phyloP scores from a whole-genome alignment of 2,329 filamentous ascomycete species.

The Fusarium lateritium region DNA sequence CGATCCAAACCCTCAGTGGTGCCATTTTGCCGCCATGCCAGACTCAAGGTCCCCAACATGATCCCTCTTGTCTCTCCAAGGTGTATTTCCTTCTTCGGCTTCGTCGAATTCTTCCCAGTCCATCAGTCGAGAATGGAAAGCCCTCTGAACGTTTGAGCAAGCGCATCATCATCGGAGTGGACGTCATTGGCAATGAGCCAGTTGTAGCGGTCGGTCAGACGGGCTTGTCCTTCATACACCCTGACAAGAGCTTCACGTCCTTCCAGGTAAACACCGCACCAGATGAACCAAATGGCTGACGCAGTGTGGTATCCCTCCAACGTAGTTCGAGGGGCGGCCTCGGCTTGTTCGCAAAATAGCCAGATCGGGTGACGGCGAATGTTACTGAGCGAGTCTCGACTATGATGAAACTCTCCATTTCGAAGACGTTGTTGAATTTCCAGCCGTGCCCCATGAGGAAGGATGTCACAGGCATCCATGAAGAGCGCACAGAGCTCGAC shows the following conservation, averaged over 20 bases:
- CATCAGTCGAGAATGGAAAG: too few relatives aligned
- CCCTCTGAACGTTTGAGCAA: neutral
- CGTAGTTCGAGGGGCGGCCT: neutral
- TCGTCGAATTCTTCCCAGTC: too few relatives aligned
- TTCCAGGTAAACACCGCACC: neutral
- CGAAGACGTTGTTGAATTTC: neutral
- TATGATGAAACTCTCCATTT: neutral
- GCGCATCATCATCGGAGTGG: neutral
- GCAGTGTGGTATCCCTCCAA: neutral
- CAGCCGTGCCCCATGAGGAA: neutral
- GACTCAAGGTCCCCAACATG: neutral
- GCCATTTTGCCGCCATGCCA: neutral
- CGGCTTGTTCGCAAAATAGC: neutral
- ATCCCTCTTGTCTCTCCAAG: neutral
- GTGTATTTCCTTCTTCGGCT: too few relatives aligned
- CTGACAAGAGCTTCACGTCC: neutral
- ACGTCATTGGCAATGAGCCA: neutral
- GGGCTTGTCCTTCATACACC: neutral
- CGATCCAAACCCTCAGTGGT: neutral
- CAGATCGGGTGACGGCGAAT: neutral
- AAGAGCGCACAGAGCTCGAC: neutral
- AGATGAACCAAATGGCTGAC: neutral
- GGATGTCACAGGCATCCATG: neutral
- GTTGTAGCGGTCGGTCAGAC: neutral
- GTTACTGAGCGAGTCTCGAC: neutral